phyloP scores from a whole-genome alignment of 140 eudicot species.

The Oenanthe javanica region DNA sequence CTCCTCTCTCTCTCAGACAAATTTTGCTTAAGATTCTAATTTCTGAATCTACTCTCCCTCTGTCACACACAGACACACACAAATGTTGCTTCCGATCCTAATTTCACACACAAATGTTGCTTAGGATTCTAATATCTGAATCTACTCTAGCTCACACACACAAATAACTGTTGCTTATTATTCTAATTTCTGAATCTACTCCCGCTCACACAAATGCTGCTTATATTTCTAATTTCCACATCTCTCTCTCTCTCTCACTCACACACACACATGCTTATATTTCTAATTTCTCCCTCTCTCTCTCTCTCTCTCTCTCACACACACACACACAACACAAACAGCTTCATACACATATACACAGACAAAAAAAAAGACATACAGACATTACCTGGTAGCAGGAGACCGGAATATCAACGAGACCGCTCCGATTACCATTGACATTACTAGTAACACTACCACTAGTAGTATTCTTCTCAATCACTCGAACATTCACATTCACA shows the following conservation, averaged over 20 bases:
- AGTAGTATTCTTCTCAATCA: conserved; percentile 13
- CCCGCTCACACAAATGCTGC: neutral
- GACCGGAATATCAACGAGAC: conserved; percentile 70
- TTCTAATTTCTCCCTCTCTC: too few species aligned
- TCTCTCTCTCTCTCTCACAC: neutral
- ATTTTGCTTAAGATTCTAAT: too few species aligned
- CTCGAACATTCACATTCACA: conserved; percentile 20
- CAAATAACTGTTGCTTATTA: neutral
- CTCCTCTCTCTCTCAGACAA: too few species aligned
- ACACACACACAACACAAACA: neutral
- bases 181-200: neutral
- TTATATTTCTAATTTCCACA: neutral
- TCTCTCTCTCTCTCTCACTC: neutral
- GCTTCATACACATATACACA: neutral
- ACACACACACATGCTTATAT: too few species aligned
- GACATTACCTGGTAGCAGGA: conserved; percentile 67
- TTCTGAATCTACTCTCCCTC: too few species aligned
- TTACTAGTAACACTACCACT: conserved; percentile 15
- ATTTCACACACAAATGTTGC: too few species aligned
- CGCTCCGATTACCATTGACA: conserved; percentile 16
- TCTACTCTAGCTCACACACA: neutral
- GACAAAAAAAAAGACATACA: neutral
- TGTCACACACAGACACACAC: too few species aligned
- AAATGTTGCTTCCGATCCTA: too few species aligned
- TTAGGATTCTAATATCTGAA: neutral